Base-by-base conservation (phyloP, 202 grass and related monocot genomes). In the Bolboschoenoplectus hybrid region DNA sequence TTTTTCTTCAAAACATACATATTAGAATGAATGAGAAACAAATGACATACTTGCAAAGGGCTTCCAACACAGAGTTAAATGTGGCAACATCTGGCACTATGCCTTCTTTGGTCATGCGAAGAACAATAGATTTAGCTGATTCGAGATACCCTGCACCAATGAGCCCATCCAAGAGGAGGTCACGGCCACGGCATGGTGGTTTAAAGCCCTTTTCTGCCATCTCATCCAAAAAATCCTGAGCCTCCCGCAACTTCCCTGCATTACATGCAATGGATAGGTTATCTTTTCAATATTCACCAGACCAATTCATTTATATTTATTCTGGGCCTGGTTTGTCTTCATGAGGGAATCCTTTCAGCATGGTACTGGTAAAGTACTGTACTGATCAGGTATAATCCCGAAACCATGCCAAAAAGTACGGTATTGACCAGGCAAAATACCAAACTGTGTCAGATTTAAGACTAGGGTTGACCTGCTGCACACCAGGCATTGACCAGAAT, bases 41-140 rank as follows among this genome's bases (percentile, higher is more conserved):
- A 4, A 39, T 35, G 38, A 52, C 12, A 52, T 56, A 83, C 81
- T 43, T 88, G 86, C 96, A 94, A 39, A 98, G 90, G 14, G 90
- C 91, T 58, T 98, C 89, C 26, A 94, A 86, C 10, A 98, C 88
- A 16, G 93, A 98, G 68, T 98, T 95, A 87, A 98, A 98, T 83
- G 91, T 94, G 20, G 86, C 86, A 56, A 96, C 89, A 74, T 98
- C 93, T 19, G 96, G 96, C 69, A 98, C 87, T 67, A 91, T 39
- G 47, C 96, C 96, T 85, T 98, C 96, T 87, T 98, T 98, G 84
- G 93, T 98, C 89, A 98, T 94, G 19, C 90, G 97, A 83, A 88
- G 91, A 11, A 91, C 93, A 64, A 98, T 91, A 49, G 88, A 88
- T 86, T 98, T 98, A 68, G 93, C 93, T 51, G 93, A 90, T 89